phyloP scores from a whole-genome alignment of 2,329 filamentous ascomycete genomes.

The Fusarium pininemorale region DNA sequence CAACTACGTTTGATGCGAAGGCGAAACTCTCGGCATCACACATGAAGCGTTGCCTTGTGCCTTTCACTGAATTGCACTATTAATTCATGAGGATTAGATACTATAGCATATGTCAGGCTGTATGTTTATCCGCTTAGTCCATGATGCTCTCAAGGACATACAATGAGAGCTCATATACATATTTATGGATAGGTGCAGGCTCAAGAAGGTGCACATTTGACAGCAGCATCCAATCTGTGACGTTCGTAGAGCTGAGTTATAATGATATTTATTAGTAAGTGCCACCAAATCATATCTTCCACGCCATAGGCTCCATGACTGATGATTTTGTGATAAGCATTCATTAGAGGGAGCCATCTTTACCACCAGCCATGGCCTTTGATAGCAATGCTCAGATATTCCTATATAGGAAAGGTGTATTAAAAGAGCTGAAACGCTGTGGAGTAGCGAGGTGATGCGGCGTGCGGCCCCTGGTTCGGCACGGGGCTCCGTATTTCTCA shows the following conservation, averaged over 20 bases:
- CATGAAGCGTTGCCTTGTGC: not conserved
- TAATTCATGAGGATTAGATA: not conserved
- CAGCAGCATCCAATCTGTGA: not conserved
- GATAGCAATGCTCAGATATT: not conserved
- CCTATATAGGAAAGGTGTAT: conserved; percentile 29
- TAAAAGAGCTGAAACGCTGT: conserved; percentile 35
- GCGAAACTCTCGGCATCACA: not conserved
- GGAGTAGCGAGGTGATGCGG: conserved; percentile 22
- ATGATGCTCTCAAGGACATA: not conserved
- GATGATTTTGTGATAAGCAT: not conserved
- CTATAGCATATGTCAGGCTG: not conserved
- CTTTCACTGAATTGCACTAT: not conserved
- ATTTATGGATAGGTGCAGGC: not conserved
- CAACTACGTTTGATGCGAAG: not conserved
- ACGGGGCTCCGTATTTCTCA: conserved; percentile 23
- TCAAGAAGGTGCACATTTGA: not conserved
- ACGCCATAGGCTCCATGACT: not conserved
- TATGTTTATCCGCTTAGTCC: no score
- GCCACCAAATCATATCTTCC: not conserved
- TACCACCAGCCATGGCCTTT: not conserved
- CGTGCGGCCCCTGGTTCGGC: conserved; percentile 15
- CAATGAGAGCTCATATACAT: not conserved
- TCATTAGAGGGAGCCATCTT: not conserved
- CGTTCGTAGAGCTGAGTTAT: not conserved
- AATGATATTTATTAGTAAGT: not conserved